A percentile compares a stretch with the other conserved stretches of the same genome.
Evolutionary conservation across 2,329 filamentous ascomycete species (phyloP).

Genomic region (Aspergillus quadricinctus): DNA sequence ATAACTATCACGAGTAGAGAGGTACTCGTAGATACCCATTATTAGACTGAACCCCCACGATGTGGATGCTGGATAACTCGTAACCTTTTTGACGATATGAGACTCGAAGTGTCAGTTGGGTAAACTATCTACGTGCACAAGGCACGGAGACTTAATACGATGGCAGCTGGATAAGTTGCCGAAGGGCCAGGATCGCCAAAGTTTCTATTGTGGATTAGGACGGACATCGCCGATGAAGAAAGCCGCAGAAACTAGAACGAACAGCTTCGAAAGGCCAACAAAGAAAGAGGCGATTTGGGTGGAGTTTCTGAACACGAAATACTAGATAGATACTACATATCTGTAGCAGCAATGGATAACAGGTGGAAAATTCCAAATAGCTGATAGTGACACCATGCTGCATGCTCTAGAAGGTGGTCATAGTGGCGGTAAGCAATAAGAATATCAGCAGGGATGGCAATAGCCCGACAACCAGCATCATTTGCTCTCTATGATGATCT

Average conservation of each 20-base stretch:
- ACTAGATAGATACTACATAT: neutral
- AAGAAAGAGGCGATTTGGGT: neutral
- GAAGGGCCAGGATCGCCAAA: neutral
- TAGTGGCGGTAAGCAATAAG: neutral
- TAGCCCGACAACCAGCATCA: neutral
- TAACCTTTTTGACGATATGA: neutral
- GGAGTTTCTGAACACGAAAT: neutral
- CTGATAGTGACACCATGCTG: neutral
- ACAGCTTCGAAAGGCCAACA: neutral
- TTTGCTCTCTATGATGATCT: neutral
- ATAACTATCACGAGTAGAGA: too few relatives aligned
- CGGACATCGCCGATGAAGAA: slow-evolving; percentile 18
- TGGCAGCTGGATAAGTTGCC: neutral
- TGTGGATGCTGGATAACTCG: neutral
- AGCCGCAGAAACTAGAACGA: neutral
- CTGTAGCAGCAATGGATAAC: neutral
- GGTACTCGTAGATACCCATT: neutral
- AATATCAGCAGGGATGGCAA: neutral
- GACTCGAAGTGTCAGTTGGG: neutral
- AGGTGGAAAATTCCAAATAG: neutral
- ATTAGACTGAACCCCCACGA: neutral
- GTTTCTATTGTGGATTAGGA: neutral
- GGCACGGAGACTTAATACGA: neutral
- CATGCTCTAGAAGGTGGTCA: neutral
- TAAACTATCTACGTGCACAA: neutral